Evolutionary conservation across 305 asterid species (phyloP), one percentile per base, ranked within the genome.

Genomic region (Rubia peregrina): DNA sequence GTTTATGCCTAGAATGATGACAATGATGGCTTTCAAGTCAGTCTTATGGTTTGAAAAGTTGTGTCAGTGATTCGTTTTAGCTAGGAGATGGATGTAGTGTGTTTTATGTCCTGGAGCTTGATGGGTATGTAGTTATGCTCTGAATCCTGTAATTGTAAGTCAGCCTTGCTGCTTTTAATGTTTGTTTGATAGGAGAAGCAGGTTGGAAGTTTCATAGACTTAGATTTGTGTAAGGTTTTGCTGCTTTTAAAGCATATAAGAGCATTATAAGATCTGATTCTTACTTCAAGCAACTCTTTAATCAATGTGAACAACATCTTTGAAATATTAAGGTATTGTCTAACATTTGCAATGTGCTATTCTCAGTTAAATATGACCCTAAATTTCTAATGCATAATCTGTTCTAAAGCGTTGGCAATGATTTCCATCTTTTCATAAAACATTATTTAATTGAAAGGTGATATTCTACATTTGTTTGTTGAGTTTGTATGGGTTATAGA

Each of bases 181-280:
- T 68, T 53, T 68, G n/a, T 68, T 30, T 9, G 19, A 48, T 46
- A 14, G n/a, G 71, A 26, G n/a, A 9, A n/a, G 43, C 21, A 55
- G 19, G 38, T 55, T 38, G 7, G 65, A 16, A 17, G 21, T 33
- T 51, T 13, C 7, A 30, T 49, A 24, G 38, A 33, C 53, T 65
- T 4, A 38, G 10, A 30, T 30, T 17, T 26, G 14, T 48, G 61
- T 14, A 51, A 55, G 11, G 9, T 69, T 56, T 40, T 10, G 9
- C 26, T 24, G 26, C 26, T 24, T 24, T 24, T 24, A 86, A 91
- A 68, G 83, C 77, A 78, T 97, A 93, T 83, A 93, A 85, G 77
- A 93, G 97, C 82, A 77, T 93, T 67, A 93, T 97, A n/a, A 85
- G 98, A 83, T 93, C 98, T 2, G 96, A 93, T 78, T 61, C 70